Conservation (phyloP, 2,329 filamentous ascomycete genomes). For the Aspergillus sp. region DNA sequence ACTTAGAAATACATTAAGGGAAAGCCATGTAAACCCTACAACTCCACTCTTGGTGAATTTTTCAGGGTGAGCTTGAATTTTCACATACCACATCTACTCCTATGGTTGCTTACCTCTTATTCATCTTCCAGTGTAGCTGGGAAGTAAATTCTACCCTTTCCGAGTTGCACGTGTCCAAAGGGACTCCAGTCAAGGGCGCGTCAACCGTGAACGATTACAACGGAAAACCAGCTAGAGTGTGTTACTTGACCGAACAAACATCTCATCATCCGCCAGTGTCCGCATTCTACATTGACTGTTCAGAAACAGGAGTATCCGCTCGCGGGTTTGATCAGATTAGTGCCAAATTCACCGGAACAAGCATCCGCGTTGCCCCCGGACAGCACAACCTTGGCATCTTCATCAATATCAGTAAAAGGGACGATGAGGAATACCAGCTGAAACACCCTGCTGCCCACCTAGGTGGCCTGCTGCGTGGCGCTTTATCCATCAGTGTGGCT, state of each 20-base stretch:
- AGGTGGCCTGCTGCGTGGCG: constrained; percentile 80
- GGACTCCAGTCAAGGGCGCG: constrained; percentile 34
- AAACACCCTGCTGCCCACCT: constrained; percentile 93
- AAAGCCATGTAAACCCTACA: constrained; percentile 98
- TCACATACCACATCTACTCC: neutral
- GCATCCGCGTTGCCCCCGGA: constrained; percentile 85
- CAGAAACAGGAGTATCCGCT: constrained; percentile 83
- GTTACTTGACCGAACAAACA: constrained; percentile 95
- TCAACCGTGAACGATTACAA: constrained; percentile 33
- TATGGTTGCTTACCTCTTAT: neutral
- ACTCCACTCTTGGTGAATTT: constrained; percentile 94
- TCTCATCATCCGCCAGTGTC: constrained; percentile 97
- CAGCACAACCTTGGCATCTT: constrained; percentile 96
- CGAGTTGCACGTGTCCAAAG: constrained; percentile 49
- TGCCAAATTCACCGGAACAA: constrained; percentile 96
- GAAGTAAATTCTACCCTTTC: constrained; percentile 79
- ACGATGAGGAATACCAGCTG: constrained; percentile 89
- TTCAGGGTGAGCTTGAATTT: constrained; percentile 68
- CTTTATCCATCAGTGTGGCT: constrained; percentile 85
- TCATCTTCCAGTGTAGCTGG: constrained; percentile 75
- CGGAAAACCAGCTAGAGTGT: constrained; percentile 68
- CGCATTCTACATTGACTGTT: constrained; percentile 90
- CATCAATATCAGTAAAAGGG: constrained; percentile 75
- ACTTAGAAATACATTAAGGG: constrained; percentile 91
- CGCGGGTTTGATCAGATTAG: constrained; percentile 93